Evolutionary conservation across 2,329 filamentous ascomycete species (phyloP).

Genomic region (Amauroascus niger): DNA sequence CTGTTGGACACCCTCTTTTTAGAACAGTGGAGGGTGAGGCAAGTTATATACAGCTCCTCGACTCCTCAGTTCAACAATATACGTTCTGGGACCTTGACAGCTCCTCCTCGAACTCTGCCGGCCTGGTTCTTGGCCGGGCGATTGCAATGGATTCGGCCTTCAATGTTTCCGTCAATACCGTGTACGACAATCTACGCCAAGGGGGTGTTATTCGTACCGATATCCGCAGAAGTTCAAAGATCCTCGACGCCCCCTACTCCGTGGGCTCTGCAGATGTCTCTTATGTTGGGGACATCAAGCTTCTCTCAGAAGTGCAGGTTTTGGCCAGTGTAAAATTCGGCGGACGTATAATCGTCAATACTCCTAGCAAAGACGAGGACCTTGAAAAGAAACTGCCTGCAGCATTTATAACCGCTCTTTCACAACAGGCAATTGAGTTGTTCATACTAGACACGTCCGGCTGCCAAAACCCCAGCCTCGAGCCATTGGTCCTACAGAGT

Average conservation of each 20-base stretch:
- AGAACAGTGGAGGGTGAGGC: constrained; percentile 23
- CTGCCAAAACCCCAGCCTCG: constrained; percentile 57
- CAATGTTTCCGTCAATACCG: constrained; percentile 51
- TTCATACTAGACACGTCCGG: constrained; percentile 64
- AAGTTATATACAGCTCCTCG: constrained; percentile 45
- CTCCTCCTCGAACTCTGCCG: constrained; percentile 56
- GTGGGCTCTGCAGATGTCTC: constrained; percentile 68
- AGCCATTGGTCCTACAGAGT: constrained; percentile 63
- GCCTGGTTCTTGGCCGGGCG: constrained; percentile 51
- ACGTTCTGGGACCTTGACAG: constrained; percentile 87
- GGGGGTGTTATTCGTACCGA: constrained; percentile 79
- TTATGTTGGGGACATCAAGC: constrained; percentile 67
- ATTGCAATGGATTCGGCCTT: constrained; percentile 51
- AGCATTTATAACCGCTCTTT: constrained; percentile 59
- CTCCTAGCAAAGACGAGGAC: constrained; percentile 76
- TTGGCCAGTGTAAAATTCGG: constrained; percentile 59
- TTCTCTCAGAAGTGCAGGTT: constrained; percentile 69
- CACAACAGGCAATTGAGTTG: constrained; percentile 59
- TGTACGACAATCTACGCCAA: constrained; percentile 54
- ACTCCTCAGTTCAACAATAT: constrained; percentile 61
- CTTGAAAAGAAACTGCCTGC: constrained; percentile 73
- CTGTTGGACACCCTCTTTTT: constrained; percentile 35
- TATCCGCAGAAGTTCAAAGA: constrained; percentile 70
- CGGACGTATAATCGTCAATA: constrained; percentile 64
- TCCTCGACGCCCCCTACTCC: constrained; percentile 74